phyloP scores from a whole-genome alignment of 768 basidiomycete genomes.

The Clavulina sp. region DNA sequence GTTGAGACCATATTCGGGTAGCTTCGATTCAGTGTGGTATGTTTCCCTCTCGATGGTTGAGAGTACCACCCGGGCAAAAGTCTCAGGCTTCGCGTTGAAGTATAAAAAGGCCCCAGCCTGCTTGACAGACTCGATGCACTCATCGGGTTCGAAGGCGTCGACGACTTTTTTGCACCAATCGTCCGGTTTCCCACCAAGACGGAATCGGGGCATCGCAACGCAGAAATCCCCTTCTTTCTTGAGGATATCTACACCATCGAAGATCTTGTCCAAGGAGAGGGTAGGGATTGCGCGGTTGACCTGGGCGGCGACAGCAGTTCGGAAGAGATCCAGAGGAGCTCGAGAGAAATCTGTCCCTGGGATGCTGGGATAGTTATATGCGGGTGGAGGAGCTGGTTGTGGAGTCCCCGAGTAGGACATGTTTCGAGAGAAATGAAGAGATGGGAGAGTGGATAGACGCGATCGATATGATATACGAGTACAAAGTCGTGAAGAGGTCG shows the following conservation, averaged over 20 bases:
- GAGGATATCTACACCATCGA: slow-evolving; percentile 70
- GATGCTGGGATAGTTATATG: slow-evolving; percentile 3
- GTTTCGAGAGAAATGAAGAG: not conserved
- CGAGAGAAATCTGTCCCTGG: slow-evolving; percentile 41
- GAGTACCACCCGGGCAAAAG: slow-evolving; percentile 48
- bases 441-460: too few relatives aligned
- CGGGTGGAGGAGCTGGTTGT: not conserved
- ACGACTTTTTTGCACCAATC: slow-evolving; percentile 53
- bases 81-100: slow-evolving; percentile 52
- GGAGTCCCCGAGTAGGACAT: not conserved
- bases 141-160: slow-evolving; percentile 65
- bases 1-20: slow-evolving; percentile 72
- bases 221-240: slow-evolving; percentile 92
- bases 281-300: slow-evolving; percentile 45
- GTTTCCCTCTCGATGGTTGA: slow-evolving; percentile 60
- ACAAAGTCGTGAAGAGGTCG: too few relatives aligned
- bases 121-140: slow-evolving; percentile 51
- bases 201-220: slow-evolving; percentile 80
- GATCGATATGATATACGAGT: too few relatives aligned
- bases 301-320: slow-evolving; percentile 60
- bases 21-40: slow-evolving; percentile 36
- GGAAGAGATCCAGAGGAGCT: slow-evolving; percentile 58
- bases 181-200: slow-evolving; percentile 53
- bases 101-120: slow-evolving; percentile 69
- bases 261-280: slow-evolving; percentile 60